These are phyloP conservation scores for Gypsophila paniculata DNA, from an alignment of 179 eudicot species.

Conservation along the genomic window DNA sequence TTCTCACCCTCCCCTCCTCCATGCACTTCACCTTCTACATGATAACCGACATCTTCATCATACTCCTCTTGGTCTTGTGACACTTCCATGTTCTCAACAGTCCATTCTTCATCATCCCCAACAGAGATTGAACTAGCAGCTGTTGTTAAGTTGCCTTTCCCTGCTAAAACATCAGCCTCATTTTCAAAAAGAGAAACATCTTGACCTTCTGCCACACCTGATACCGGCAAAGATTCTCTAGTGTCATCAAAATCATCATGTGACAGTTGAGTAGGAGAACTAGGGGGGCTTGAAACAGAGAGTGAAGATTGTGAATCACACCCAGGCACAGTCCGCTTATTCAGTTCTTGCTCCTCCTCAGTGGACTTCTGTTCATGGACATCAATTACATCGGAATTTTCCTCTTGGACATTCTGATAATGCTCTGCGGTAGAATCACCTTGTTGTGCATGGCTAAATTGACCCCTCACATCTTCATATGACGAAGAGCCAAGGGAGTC, in stretches of 20 bases:
- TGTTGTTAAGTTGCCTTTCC: slow-evolving; percentile 25
- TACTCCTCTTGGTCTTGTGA: slow-evolving; percentile 82
- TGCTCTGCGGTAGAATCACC: slow-evolving; percentile 36
- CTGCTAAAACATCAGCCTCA: slow-evolving; percentile 35
- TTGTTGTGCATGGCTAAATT: slow-evolving; percentile 34
- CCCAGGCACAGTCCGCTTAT: slow-evolving; percentile 40
- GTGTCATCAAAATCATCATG: slow-evolving; percentile 90
- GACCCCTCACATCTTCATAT: slow-evolving; percentile 32
- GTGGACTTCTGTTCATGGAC: slow-evolving; percentile 32
- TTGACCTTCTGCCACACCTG: slow-evolving; percentile 42
- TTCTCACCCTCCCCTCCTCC: slow-evolving; percentile 61
- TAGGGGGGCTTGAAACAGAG: slow-evolving; percentile 91
- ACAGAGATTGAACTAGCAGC: slow-evolving; percentile 44
- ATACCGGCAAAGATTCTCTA: slow-evolving; percentile 47
- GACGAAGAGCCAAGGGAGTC: slow-evolving; percentile 52
- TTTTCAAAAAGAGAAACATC: slow-evolving; percentile 31
- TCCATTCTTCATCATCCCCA: slow-evolving; percentile 88
- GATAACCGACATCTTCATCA: slow-evolving; percentile 79
- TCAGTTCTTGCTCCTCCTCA: slow-evolving; percentile 35
- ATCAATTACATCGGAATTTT: slow-evolving; percentile 36
- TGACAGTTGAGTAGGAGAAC: slow-evolving; percentile 78
- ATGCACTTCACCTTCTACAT: slow-evolving; percentile 77
- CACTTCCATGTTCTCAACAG: slow-evolving; percentile 50
- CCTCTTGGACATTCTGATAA: slow-evolving; percentile 43
- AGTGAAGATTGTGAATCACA: slow-evolving; percentile 90